Conservation (phyloP, 805 yeast species). For the Ogataea thermomethanolica region DNA sequence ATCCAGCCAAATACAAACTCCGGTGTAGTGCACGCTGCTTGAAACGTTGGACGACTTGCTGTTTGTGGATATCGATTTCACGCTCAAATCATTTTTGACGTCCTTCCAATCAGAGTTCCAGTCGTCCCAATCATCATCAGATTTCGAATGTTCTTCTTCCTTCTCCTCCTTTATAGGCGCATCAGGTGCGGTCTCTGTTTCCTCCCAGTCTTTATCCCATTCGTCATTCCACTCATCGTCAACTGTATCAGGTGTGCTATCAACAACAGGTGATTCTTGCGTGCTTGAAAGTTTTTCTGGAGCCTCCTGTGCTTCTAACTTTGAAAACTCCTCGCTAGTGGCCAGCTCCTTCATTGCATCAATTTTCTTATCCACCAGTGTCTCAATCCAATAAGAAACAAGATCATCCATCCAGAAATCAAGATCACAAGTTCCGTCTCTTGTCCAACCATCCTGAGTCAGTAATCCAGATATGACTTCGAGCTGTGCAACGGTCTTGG, state of each 20-base stretch:
- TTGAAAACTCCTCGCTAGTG: conserved; percentile 9
- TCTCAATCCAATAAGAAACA: conserved; percentile 28
- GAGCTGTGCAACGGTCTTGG: conserved; percentile 11
- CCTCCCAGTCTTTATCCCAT: conserved; percentile 23
- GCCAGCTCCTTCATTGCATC: conserved; percentile 26
- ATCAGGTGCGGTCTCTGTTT: not conserved
- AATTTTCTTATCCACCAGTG: conserved; percentile 24
- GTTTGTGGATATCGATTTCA: conserved; percentile 19
- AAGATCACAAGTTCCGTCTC: conserved; percentile 30
- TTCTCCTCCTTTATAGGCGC: not conserved
- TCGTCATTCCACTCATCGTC: conserved; percentile 26
- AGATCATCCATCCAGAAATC: conserved; percentile 35
- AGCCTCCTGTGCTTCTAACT: conserved; percentile 7
- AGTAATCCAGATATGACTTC: conserved; percentile 21
- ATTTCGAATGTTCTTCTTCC: not conserved
- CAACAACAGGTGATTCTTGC: not conserved
- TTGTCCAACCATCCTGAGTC: conserved; percentile 28
- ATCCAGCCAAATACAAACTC: conserved; percentile 14
- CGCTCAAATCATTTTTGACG: conserved; percentile 18
- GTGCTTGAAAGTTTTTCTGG: not conserved
- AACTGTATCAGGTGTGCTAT: not conserved
- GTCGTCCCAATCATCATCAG: conserved; percentile 26
- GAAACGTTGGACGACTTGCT: conserved; percentile 15
- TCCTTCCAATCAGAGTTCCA: conserved; percentile 31
- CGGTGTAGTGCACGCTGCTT: conserved; percentile 16